These are phyloP conservation scores for Exophiala xenobiotica DNA, from an alignment of 2,329 filamentous ascomycete species.

Conservation along the genomic window DNA sequence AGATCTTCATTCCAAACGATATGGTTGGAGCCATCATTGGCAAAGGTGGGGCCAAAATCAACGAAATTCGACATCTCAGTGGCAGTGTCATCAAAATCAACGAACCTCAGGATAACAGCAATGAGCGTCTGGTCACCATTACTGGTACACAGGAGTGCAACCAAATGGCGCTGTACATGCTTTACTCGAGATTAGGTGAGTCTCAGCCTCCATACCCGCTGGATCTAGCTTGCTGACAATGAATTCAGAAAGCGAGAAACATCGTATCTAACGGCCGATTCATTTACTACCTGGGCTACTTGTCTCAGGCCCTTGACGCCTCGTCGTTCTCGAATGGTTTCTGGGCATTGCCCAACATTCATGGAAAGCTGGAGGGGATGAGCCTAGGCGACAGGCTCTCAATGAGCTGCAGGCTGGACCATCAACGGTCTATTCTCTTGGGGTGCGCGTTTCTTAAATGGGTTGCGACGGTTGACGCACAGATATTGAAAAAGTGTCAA, in stretches of 20 bases:
- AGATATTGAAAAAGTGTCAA: no score
- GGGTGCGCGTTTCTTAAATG: no score
- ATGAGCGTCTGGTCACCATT: constrained; percentile 94
- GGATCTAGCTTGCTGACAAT: constrained; percentile 23
- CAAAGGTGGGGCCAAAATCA: constrained; percentile 98
- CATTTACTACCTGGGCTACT: background rate
- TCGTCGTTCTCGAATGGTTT: no score
- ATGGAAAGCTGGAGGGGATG: no score
- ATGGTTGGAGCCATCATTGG: constrained; percentile 99
- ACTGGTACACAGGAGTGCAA: constrained; percentile 98
- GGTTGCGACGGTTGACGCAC: no score
- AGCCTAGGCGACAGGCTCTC: no score
- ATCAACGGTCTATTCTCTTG: no score
- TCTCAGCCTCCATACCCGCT: constrained; percentile 40
- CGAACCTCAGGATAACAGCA: constrained; percentile 97
- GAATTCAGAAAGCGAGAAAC: constrained; percentile 69
- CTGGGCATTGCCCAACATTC: no score
- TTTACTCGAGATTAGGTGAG: constrained; percentile 93
- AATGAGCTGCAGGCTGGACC: no score
- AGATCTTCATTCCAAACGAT: constrained; percentile 98
- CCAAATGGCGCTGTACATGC: constrained; percentile 99
- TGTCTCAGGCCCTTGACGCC: no score
- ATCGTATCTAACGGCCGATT: constrained; percentile 47
- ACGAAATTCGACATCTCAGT: constrained; percentile 94
- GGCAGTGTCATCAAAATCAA: constrained; percentile 99